These are phyloP conservation scores for Ophiostoma sp. DNA, from an alignment of 2,329 filamentous ascomycete species.

Conservation along the genomic window DNA sequence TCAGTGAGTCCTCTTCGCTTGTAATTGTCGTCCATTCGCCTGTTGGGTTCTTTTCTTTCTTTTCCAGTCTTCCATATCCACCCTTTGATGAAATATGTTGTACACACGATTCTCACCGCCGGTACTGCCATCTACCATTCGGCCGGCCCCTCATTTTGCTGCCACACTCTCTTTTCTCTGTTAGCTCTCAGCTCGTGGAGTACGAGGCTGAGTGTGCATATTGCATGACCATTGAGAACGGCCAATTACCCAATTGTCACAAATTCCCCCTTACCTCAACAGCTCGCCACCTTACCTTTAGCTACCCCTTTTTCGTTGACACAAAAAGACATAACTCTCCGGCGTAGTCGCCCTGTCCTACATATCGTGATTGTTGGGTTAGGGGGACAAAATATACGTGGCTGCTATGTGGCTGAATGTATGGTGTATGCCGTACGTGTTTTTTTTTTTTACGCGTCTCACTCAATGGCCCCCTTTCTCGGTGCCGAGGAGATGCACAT, in stretches of 20 bases:
- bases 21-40: background rate
- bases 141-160: background rate
- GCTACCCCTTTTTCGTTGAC: background rate
- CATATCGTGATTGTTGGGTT: background rate
- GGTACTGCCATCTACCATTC: background rate
- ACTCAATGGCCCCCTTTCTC: background rate
- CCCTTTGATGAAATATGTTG: background rate
- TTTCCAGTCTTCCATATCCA: background rate
- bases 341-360: background rate
- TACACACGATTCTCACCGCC: background rate
- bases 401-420: background rate
- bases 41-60: background rate
- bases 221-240: background rate
- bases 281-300: background rate
- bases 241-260: background rate
- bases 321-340: background rate
- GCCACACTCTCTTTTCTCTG: background rate
- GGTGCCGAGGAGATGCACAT: background rate
- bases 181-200: background rate
- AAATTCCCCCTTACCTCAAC: background rate
- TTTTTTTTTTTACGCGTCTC: background rate
- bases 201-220: background rate
- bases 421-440: background rate
- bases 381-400: background rate
- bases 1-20: constrained; percentile 9